Percentiles rank a stretch among this genome's conserved stretches.
Conservation (phyloP, 2,329 filamentous ascomycete species). For the Raffaelea albimanens region DNA sequence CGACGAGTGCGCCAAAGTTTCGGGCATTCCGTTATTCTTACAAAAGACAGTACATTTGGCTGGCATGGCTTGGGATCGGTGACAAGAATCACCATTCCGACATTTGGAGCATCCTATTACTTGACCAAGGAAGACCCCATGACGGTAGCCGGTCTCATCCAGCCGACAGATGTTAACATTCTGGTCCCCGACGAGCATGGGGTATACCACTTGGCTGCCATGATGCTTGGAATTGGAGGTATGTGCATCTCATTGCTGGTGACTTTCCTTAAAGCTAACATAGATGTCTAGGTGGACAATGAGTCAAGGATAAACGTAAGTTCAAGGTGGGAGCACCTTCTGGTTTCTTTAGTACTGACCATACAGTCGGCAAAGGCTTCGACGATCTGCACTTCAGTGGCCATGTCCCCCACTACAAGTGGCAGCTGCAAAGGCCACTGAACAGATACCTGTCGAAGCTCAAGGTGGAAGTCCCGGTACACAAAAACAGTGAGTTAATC, state of each 20-base stretch:
- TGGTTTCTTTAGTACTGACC: background rate
- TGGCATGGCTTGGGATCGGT: background rate
- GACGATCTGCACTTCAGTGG: background rate
- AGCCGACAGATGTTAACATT: conserved; percentile 1
- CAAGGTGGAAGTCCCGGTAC: background rate
- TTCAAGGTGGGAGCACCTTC: too few relatives aligned
- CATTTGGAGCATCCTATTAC: background rate
- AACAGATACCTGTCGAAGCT: background rate
- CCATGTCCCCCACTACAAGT: background rate
- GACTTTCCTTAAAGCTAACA: too few relatives aligned
- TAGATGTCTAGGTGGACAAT: background rate
- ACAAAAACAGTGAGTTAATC: background rate
- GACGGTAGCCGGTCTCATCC: background rate
- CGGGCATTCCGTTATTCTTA: conserved; percentile 2
- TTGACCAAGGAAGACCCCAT: background rate
- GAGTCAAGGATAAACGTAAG: background rate
- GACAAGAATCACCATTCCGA: background rate
- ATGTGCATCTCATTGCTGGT: background rate
- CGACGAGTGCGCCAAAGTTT: background rate
- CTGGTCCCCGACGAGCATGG: background rate
- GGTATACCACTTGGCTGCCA: background rate
- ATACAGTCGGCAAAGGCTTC: background rate
- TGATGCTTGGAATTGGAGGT: conserved; percentile 3
- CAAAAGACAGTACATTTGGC: background rate
- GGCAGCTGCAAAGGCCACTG: background rate